A percentile compares a stretch with the other conserved stretches of the same genome.
phyloP scores from a whole-genome alignment of 192 early-diverging fungal genomes.

The Coemansia sp. region DNA sequence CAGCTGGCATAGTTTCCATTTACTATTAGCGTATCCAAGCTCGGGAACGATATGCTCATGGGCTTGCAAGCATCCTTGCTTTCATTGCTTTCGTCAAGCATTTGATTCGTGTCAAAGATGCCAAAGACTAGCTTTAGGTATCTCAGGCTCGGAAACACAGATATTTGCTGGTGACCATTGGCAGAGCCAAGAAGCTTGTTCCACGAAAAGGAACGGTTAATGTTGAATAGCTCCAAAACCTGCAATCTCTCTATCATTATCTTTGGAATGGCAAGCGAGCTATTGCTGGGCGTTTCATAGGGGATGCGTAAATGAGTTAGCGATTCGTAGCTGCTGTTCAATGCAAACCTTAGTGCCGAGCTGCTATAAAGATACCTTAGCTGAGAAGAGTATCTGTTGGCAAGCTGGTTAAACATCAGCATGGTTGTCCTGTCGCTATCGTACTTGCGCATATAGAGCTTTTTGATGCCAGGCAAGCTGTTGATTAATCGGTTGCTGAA shows the following conservation, averaged over 20 bases:
- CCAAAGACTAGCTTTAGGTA: neutral
- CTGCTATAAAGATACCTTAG: neutral
- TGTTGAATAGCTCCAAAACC: neutral
- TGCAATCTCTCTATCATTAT: neutral
- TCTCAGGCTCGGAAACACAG: neutral
- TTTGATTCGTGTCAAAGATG: neutral
- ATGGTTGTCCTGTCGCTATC: neutral
- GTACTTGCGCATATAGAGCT: neutral
- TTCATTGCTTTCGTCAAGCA: neutral
- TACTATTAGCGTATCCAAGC: neutral
- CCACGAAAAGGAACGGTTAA: neutral
- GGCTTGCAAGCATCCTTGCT: neutral
- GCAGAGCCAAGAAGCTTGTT: neutral
- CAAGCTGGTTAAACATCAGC: neutral
- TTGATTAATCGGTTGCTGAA: neutral
- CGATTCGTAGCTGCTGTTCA: neutral
- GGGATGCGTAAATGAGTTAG: neutral
- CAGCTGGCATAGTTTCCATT: neutral
- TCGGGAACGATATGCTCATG: neutral
- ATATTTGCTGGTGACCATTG: neutral
- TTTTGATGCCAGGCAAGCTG: neutral
- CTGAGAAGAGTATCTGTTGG: neutral
- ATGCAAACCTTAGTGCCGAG: neutral
- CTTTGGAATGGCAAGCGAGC: neutral
- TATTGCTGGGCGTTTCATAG: neutral